Percentiles rank a stretch among this genome's conserved stretches.
Conservation (phyloP, 768 basidiomycete species). For the Tylopilus rubrobrunneus region DNA sequence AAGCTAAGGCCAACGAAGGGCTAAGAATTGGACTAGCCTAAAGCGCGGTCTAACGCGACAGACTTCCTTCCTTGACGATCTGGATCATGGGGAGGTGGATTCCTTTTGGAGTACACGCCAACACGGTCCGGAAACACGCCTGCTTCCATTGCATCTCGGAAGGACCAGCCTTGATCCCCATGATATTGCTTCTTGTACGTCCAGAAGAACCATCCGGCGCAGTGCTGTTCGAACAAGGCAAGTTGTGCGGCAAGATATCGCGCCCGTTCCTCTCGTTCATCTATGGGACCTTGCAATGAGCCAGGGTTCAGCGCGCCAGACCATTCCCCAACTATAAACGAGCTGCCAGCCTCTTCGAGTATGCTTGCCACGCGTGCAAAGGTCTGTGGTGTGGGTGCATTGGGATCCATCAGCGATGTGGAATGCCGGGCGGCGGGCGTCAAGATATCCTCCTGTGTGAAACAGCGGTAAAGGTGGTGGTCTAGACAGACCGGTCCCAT, state of each 20-base stretch:
- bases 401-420: slow-evolving; percentile 39
- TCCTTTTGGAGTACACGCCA: slow-evolving; percentile 36
- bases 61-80: slow-evolving; percentile 28
- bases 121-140: slow-evolving; percentile 58
- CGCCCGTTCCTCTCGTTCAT: slow-evolving; percentile 40
- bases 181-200: slow-evolving; percentile 67
- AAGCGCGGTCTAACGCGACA: slow-evolving; percentile 28
- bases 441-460: slow-evolving; percentile 54
- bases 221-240: slow-evolving; percentile 55
- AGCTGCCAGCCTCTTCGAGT: slow-evolving; percentile 41
- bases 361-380: slow-evolving; percentile 37
- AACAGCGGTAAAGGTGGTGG: slow-evolving; percentile 83
- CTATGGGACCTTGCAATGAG: slow-evolving; percentile 46
- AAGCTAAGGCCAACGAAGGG: slow-evolving; percentile 16
- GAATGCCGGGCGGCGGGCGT: slow-evolving; percentile 56
- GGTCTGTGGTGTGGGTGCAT: slow-evolving; percentile 36
- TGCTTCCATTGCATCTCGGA: slow-evolving; percentile 56
- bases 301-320: slow-evolving; percentile 69
- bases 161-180: slow-evolving; percentile 74
- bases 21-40: slow-evolving; percentile 24
- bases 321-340: slow-evolving; percentile 74
- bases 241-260: slow-evolving; percentile 63
- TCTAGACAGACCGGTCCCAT: slow-evolving; percentile 58
- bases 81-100: slow-evolving; percentile 12
- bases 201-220: slow-evolving; percentile 84